phyloP scores from a whole-genome alignment of 1,284 basidiomycete species.

The Lentinula novae-zelandiae region DNA sequence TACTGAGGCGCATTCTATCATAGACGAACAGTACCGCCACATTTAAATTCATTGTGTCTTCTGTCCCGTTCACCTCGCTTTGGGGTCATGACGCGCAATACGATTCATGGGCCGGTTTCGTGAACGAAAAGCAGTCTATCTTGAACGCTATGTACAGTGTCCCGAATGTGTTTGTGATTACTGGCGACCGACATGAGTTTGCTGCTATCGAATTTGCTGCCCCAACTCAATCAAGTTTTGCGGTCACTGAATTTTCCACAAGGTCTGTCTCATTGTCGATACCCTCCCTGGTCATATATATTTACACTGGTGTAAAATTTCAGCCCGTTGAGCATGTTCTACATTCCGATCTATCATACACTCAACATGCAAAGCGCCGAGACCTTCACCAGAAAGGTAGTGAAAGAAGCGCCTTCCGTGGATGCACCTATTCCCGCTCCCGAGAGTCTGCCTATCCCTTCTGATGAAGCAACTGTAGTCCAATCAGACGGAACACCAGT shows the following conservation, averaged over 20 bases:
- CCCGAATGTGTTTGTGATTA: constrained; percentile 69
- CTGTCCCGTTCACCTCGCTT: constrained; percentile 76
- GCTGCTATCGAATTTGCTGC: constrained; percentile 64
- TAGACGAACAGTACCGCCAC: constrained; percentile 72
- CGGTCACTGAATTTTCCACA: constrained; percentile 40
- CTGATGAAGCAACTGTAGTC: background rate
- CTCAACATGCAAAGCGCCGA: constrained; percentile 40
- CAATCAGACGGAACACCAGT: background rate
- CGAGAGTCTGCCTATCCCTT: too few species aligned
- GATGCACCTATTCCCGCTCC: background rate
- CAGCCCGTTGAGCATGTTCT: constrained; percentile 73
- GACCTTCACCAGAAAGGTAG: constrained; percentile 30
- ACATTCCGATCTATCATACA: constrained; percentile 58
- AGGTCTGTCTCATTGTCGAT: constrained; percentile 16
- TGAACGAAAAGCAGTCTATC: constrained; percentile 57
- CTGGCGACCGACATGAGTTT: constrained; percentile 79
- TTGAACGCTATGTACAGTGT: constrained; percentile 61
- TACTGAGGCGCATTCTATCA: background rate
- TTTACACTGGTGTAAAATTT: background rate
- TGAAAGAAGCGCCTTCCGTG: constrained; percentile 5
- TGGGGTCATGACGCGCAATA: constrained; percentile 67
- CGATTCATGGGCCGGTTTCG: constrained; percentile 75
- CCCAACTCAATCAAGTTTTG: constrained; percentile 27
- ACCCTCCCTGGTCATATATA: background rate
- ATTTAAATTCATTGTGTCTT: constrained; percentile 80